phyloP scores from a whole-genome alignment of 768 basidiomycete genomes.

The Royoungia palumana region DNA sequence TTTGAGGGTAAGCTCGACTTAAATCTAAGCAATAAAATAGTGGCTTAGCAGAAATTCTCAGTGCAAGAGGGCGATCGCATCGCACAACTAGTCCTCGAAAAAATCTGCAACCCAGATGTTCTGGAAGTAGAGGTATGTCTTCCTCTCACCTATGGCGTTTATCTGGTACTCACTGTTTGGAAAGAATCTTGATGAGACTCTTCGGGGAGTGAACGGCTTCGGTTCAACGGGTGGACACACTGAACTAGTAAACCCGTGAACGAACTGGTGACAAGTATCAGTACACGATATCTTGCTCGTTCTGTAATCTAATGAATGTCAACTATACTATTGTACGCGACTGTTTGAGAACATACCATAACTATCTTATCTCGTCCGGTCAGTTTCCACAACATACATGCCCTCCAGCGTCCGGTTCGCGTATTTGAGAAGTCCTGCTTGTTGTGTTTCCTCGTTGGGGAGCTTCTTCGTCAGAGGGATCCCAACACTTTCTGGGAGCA shows the following conservation, averaged over 20 bases:
- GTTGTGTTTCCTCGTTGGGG: slow-evolving; percentile 30
- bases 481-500: slow-evolving; percentile 40
- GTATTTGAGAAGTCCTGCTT: slow-evolving; percentile 46
- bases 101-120: slow-evolving; percentile 81
- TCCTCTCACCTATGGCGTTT: neutral
- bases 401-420: slow-evolving; percentile 47
- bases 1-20: slow-evolving; percentile 61
- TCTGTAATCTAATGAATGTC: neutral
- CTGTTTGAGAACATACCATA: slow-evolving; percentile 4
- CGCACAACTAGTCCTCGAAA: slow-evolving; percentile 92
- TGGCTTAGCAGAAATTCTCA: slow-evolving; percentile 27
- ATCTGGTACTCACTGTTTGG: slow-evolving; percentile 4
- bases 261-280: neutral
- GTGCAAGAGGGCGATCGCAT: slow-evolving; percentile 94
- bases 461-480: slow-evolving; percentile 26
- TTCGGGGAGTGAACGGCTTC: slow-evolving; percentile 83
- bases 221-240: slow-evolving; percentile 92
- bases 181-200: slow-evolving; percentile 81
- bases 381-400: slow-evolving; percentile 61
- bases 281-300: slow-evolving; percentile 5
- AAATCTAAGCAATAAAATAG: neutral
- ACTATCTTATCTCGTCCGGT: slow-evolving; percentile 23
- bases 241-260: slow-evolving; percentile 33
- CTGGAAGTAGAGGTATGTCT: slow-evolving; percentile 72
- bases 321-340: neutral